A percentile compares a stretch with the other conserved stretches of the same genome.
Evolutionary conservation across 768 basidiomycete genomes (phyloP).

Genomic region (Boletus eberwhitei): DNA sequence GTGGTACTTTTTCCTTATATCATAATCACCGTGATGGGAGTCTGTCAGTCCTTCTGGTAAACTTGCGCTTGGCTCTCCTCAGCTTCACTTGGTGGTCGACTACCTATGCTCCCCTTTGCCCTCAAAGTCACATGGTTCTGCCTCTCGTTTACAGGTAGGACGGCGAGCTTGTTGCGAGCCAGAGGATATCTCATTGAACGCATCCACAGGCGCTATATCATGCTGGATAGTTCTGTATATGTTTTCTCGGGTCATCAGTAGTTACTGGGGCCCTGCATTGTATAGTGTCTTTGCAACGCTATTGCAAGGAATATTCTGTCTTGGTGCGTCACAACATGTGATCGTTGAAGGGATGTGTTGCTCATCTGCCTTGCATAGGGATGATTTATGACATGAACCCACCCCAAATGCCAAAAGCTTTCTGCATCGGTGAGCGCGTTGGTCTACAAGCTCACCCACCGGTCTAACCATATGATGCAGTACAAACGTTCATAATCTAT

Average conservation of each 20-base stretch:
- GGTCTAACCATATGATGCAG: slow-evolving; percentile 14
- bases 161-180: not conserved
- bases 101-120: slow-evolving; percentile 50
- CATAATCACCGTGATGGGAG: not conserved
- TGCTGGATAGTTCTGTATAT: slow-evolving; percentile 48
- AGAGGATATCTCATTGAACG: not conserved
- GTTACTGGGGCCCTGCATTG: slow-evolving; percentile 46
- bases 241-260: slow-evolving; percentile 42
- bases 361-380: slow-evolving; percentile 35
- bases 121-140: slow-evolving; percentile 58
- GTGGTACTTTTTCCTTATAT: not conserved
- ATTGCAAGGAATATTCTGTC: slow-evolving; percentile 54
- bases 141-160: slow-evolving; percentile 51
- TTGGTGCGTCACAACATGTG: slow-evolving; percentile 42
- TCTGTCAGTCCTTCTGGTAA: not conserved
- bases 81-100: not conserved
- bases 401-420: slow-evolving; percentile 50
- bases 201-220: slow-evolving; percentile 42
- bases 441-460: not conserved
- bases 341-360: not conserved
- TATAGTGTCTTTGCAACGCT: slow-evolving; percentile 51
- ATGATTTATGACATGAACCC: slow-evolving; percentile 66
- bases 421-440: slow-evolving; percentile 49
- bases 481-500: slow-evolving; percentile 34
- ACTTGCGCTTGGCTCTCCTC: not conserved